These are phyloP conservation scores for Eucalyptus polybractea DNA, from an alignment of 345 rosid species.

Conservation along the genomic window DNA sequence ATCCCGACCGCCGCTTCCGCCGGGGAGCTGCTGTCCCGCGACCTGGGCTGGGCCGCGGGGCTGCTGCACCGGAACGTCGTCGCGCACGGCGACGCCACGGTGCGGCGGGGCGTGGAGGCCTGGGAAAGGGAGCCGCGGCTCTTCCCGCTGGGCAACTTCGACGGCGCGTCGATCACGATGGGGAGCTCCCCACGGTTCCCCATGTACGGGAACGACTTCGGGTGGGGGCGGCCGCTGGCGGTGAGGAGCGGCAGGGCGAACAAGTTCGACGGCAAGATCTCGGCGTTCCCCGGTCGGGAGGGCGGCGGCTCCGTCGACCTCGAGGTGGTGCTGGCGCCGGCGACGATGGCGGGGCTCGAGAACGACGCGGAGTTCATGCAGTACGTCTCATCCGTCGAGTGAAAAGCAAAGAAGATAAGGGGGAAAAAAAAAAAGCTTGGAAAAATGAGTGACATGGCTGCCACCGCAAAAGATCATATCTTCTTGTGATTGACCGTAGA, in stretches of 20 bases:
- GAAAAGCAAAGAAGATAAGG: neutral
- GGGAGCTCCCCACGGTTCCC: conserved; percentile 98
- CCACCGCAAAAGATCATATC: neutral
- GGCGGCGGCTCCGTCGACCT: conserved; percentile 80
- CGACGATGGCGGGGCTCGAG: conserved; percentile 54
- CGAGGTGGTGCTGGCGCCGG: conserved; percentile 80
- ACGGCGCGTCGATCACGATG: conserved; percentile 96
- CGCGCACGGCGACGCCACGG: conserved; percentile 56
- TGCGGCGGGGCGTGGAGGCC: conserved; percentile 44
- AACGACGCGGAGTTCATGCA: conserved; percentile 78
- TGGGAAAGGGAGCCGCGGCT: conserved; percentile 83
- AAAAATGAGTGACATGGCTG: neutral
- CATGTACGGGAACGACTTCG: conserved; percentile 90
- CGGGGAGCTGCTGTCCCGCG: conserved; percentile 45
- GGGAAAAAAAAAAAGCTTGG: neutral
- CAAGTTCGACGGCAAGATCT: conserved; percentile 90
- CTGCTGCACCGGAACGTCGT: conserved; percentile 69
- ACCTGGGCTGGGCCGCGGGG: conserved; percentile 54
- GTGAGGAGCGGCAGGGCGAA: conserved; percentile 89
- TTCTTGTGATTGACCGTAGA: neutral
- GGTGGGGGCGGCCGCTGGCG: conserved; percentile 93
- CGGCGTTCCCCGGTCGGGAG: conserved; percentile 80
- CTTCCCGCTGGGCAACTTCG: conserved; percentile 82
- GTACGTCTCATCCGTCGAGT: conserved; percentile 25
- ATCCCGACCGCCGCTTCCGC: conserved; percentile 49